Percentiles rank a stretch among this genome's conserved stretches.
These are phyloP conservation scores for Colletotrichum sp. DNA, from an alignment of 2,329 filamentous ascomycete genomes.

Conservation along the genomic window DNA sequence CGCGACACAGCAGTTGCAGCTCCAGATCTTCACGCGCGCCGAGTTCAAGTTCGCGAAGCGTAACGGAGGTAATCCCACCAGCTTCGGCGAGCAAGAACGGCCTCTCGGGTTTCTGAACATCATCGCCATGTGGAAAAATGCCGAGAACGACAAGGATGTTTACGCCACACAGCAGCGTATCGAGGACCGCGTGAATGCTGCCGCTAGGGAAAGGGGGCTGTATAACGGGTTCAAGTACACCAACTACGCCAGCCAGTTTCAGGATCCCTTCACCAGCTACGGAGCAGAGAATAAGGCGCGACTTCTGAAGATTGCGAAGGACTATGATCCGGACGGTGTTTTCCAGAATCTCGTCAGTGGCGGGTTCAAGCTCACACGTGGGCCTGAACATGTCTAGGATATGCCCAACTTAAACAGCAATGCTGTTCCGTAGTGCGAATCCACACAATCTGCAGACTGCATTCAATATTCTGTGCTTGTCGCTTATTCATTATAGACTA, in stretches of 20 bases:
- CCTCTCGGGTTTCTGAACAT: slow-evolving; percentile 25
- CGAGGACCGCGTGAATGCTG: slow-evolving; percentile 28
- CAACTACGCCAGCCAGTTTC: slow-evolving; percentile 47
- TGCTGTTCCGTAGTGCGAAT: neutral
- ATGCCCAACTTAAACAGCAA: too few species aligned
- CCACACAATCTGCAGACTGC: neutral
- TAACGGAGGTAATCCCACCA: slow-evolving; percentile 36
- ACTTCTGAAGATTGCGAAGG: slow-evolving; percentile 32
- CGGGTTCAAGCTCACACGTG: slow-evolving; percentile 40
- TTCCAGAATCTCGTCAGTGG: slow-evolving; percentile 42
- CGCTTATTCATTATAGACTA: neutral
- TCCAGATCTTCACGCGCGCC: slow-evolving; percentile 46
- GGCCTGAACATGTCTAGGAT: neutral
- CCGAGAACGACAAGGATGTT: slow-evolving; percentile 37
- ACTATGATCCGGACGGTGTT: slow-evolving; percentile 41
- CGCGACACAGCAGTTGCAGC: slow-evolving; percentile 27
- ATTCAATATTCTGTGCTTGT: too few species aligned
- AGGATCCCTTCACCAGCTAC: slow-evolving; percentile 43
- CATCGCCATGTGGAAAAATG: slow-evolving; percentile 29
- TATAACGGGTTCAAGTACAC: slow-evolving; percentile 46
- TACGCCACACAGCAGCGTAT: slow-evolving; percentile 29
- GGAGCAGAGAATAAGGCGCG: slow-evolving; percentile 40
- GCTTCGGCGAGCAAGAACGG: slow-evolving; percentile 27
- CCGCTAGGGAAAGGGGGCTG: slow-evolving; percentile 34
- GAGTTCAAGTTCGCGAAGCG: slow-evolving; percentile 33